These are phyloP conservation scores for Aspergillus diversus DNA, from an alignment of 495 filamentous ascomycete species.

Conservation along the genomic window DNA sequence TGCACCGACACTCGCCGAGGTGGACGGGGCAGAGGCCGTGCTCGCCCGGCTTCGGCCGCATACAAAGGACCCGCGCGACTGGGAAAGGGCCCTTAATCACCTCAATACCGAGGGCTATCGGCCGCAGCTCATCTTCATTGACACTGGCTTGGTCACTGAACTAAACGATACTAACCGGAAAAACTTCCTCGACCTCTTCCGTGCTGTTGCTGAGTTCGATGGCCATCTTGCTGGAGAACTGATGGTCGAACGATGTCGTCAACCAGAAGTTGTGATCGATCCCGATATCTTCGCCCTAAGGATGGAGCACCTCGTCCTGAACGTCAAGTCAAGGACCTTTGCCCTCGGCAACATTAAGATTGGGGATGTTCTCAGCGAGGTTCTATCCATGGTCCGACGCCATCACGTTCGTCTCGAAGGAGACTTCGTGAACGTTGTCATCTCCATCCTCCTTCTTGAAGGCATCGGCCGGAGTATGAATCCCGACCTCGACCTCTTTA, in stretches of 20 bases:
- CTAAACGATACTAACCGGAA: constrained; percentile 81
- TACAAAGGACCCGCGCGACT: constrained; percentile 63
- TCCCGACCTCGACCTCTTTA: constrained; percentile 85
- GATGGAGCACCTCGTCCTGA: constrained; percentile 94
- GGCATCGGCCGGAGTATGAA: constrained; percentile 90
- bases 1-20: constrained; percentile 51
- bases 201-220: constrained; percentile 94
- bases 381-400: constrained; percentile 85
- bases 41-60: constrained; percentile 77
- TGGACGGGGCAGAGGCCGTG: constrained; percentile 87
- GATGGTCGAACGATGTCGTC: constrained; percentile 93
- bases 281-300: constrained; percentile 87
- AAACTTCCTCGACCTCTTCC: constrained; percentile 97
- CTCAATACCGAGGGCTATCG: constrained; percentile 92
- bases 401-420: constrained; percentile 97
- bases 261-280: constrained; percentile 86
- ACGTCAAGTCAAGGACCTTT: constrained; percentile 86
- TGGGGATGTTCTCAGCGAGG: constrained; percentile 89
- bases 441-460: constrained; percentile 90
- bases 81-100: constrained; percentile 70
- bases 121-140: constrained; percentile 96
- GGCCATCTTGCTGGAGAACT: constrained; percentile 93
- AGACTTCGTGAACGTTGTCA: constrained; percentile 98
- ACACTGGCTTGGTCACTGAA: constrained; percentile 94
- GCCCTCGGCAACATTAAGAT: constrained; percentile 95